phyloP scores from a whole-genome alignment of 2,329 filamentous ascomycete genomes.

The Bimuria novae-zelandiae region DNA sequence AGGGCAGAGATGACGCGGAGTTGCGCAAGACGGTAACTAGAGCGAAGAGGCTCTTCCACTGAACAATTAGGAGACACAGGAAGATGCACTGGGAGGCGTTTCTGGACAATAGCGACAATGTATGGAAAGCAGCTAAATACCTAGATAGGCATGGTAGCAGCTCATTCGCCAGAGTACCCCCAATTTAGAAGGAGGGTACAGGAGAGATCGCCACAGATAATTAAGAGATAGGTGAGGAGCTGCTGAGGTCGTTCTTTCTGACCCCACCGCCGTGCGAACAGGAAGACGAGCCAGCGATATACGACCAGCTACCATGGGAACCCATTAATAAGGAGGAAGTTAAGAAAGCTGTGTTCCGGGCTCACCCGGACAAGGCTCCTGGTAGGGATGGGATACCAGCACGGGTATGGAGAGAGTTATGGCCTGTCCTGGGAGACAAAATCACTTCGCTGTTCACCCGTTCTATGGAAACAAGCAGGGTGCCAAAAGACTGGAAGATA shows the following conservation, averaged over 20 bases:
- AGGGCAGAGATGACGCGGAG: no score
- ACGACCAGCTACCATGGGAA: background rate
- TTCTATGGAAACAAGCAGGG: no score
- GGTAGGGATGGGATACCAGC: background rate
- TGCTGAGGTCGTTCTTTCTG: no score
- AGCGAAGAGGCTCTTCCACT: no score
- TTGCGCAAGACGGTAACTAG: no score
- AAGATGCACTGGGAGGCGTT: constrained; percentile 14
- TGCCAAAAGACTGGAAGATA: no score
- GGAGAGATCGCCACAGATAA: no score
- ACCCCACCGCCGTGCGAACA: background rate
- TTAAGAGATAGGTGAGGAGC: no score
- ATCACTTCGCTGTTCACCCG: background rate
- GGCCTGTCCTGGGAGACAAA: background rate
- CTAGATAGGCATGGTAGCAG: background rate
- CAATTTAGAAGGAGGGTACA: background rate
- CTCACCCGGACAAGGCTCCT: background rate
- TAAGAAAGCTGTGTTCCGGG: background rate
- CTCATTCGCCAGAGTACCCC: constrained; percentile 3
- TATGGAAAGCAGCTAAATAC: constrained; percentile 20
- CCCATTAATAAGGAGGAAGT: background rate
- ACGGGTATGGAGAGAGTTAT: constrained; percentile 1
- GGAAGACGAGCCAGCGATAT: background rate
- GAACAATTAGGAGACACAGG: no score
- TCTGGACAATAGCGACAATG: constrained; percentile 16